Base-by-base conservation (phyloP, 179 eudicot genomes). In the Monotropa hypopitys region DNA sequence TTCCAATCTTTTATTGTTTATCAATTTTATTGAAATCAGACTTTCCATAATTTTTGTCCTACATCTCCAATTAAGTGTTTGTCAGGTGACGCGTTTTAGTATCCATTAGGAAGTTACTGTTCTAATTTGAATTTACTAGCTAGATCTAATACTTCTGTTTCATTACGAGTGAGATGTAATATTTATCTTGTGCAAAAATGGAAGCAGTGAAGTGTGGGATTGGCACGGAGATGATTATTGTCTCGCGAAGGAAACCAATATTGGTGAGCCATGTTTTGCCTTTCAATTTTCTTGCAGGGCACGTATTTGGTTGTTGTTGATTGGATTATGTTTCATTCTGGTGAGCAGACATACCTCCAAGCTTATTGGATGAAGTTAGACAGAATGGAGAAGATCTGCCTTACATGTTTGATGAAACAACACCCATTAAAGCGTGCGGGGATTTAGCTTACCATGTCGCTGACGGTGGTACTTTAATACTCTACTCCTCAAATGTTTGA, bases 371-470 rank as follows among this genome's bases (percentile, higher is more conserved):
- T 63, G 87, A 82, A 79, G 84, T 77, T 20, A 78, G 77, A 50
- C 83, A 82, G 53, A 84, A 84, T 81, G 88, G 82, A 82, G 92
- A 85, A 78, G 89, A 81, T 54, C 56, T 87, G 49, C 84, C 95
- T 40, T 82, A 70, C 78, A 84, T 89, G 84, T 84, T 88, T 73
- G 86, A 88, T 74, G 92, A 83, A 54, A 76, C 93, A 38, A 93
- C 97, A 23, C 98, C 98, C 5, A 56, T 89, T 32, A 93, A 89
- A 84, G 90, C 90, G 80, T 93, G 95, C 73, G 92, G 91, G 50
- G 97, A 88, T 80, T 76, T 88, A 78, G 83, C 88, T 77, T 86
- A 81, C 78, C 85, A 86, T 65, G 80, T 73, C 7, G 43, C 81
- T 68, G 75, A 68, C 54, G 23, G 54, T 33, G 92, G 95, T 93